Evolutionary conservation across 208 protist genomes (phyloP).

Genomic region (Crithidia expoeki): DNA sequence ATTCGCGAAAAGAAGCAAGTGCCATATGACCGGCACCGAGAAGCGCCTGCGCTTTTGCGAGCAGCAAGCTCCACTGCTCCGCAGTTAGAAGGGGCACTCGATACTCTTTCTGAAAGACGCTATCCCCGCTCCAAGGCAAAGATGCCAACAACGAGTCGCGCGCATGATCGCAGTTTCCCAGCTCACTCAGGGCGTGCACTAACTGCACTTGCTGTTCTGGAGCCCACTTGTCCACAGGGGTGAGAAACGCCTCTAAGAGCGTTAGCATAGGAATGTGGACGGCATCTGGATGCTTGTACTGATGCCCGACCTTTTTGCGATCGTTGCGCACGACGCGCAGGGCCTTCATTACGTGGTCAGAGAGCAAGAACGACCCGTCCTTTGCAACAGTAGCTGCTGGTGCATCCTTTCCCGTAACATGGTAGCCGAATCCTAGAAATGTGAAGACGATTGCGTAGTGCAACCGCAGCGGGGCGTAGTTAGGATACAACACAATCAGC

Average conservation of each 20-base stretch:
- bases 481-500: slow-evolving; percentile 74
- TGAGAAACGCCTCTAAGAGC: slow-evolving; percentile 55
- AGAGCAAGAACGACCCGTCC: neutral
- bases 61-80: slow-evolving; percentile 11
- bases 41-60: slow-evolving; percentile 17
- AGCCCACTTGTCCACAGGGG: slow-evolving; percentile 15
- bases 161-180: slow-evolving; percentile 5
- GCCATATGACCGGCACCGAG: slow-evolving; percentile 13
- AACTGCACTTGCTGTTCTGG: slow-evolving; percentile 14
- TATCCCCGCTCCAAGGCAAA: neutral
- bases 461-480: slow-evolving; percentile 66
- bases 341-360: slow-evolving; percentile 23
- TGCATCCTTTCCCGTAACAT: too few species aligned
- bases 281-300: slow-evolving; percentile 31
- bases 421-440: slow-evolving; percentile 22
- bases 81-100: slow-evolving; percentile 17
- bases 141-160: slow-evolving; percentile 6
- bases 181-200: slow-evolving; percentile 12
- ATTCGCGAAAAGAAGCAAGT: slow-evolving; percentile 16
- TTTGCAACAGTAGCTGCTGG: neutral
- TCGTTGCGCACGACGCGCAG: slow-evolving; percentile 28
- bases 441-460: slow-evolving; percentile 60
- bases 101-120: slow-evolving; percentile 19
- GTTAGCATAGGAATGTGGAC: slow-evolving; percentile 37
- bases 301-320: slow-evolving; percentile 9